Percentiles rank a stretch among this genome's conserved stretches.
These are phyloP conservation scores for Eucalyptus lansdowneana DNA, from an alignment of 345 rosid genomes.

Conservation along the genomic window DNA sequence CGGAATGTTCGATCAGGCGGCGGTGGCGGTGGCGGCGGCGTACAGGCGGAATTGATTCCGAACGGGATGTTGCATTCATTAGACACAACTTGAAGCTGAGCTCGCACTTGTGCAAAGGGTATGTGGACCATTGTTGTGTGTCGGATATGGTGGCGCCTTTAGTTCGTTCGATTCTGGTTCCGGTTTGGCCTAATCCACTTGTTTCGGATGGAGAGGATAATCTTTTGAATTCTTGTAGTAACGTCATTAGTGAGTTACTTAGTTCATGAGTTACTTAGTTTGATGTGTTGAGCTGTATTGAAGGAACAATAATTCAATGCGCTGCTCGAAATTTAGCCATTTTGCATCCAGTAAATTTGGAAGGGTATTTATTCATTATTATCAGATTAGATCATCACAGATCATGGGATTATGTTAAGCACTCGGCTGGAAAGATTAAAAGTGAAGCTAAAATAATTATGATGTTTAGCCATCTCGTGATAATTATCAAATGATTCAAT, in stretches of 20 bases:
- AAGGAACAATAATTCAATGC: background rate
- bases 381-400: background rate
- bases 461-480: background rate
- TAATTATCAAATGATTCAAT: background rate
- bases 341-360: background rate
- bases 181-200: background rate
- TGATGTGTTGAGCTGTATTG: background rate
- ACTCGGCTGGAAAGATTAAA: background rate
- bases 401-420: background rate
- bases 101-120: background rate
- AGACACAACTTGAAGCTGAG: background rate
- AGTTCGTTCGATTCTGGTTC: rapidly evolving
- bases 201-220: background rate
- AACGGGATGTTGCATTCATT: background rate
- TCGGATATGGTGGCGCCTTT: no score
- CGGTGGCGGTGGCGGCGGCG: rapidly evolving
- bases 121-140: rapidly evolving
- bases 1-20: rapidly evolving
- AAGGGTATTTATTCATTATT: background rate
- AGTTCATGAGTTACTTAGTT: background rate
- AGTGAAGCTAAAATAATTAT: background rate
- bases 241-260: background rate
- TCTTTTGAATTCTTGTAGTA: background rate
- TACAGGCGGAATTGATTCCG: rapidly evolving
- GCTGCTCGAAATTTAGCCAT: background rate